These are phyloP conservation scores for Curvularia sp. DNA, from an alignment of 2,329 filamentous ascomycete species.

Conservation along the genomic window DNA sequence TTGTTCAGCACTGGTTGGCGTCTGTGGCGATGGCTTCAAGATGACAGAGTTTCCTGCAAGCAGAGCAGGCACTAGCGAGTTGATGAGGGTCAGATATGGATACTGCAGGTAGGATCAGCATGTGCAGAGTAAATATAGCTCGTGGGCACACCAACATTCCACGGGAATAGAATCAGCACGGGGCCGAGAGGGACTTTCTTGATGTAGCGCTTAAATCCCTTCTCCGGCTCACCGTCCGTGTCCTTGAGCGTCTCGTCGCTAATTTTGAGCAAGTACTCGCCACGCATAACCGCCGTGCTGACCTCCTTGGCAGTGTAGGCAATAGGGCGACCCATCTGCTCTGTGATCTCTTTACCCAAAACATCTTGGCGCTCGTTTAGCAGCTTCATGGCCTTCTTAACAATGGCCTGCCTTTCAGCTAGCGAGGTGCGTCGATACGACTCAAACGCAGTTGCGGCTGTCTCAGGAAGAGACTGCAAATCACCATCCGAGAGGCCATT, in stretches of 20 bases:
- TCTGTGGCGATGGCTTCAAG: slow-evolving; percentile 93
- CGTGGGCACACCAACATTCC: slow-evolving; percentile 76
- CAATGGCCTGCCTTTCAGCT: slow-evolving; percentile 76
- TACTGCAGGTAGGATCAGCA: slow-evolving; percentile 66
- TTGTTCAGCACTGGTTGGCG: slow-evolving; percentile 88
- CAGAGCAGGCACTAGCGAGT: slow-evolving; percentile 90
- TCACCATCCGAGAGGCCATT: slow-evolving; percentile 75
- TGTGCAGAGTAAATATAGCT: slow-evolving; percentile 12
- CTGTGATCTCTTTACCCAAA: slow-evolving; percentile 82
- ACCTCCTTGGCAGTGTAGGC: slow-evolving; percentile 85
- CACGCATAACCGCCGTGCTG: slow-evolving; percentile 81
- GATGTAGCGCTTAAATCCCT: slow-evolving; percentile 90
- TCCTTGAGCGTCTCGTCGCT: slow-evolving; percentile 79
- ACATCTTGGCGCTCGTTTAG: slow-evolving; percentile 76
- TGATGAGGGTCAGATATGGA: slow-evolving; percentile 91
- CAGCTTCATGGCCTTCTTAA: slow-evolving; percentile 77
- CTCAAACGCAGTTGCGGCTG: slow-evolving; percentile 76
- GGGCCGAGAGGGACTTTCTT: slow-evolving; percentile 87
- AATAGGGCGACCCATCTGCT: slow-evolving; percentile 95
- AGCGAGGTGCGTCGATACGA: slow-evolving; percentile 78
- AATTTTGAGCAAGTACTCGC: slow-evolving; percentile 84
- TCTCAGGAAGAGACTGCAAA: slow-evolving; percentile 72
- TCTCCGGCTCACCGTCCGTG: slow-evolving; percentile 80
- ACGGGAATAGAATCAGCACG: slow-evolving; percentile 88
- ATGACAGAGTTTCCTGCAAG: slow-evolving; percentile 90